phyloP scores from a whole-genome alignment of 1,284 basidiomycete species.

The Trichosporon ovoides region DNA sequence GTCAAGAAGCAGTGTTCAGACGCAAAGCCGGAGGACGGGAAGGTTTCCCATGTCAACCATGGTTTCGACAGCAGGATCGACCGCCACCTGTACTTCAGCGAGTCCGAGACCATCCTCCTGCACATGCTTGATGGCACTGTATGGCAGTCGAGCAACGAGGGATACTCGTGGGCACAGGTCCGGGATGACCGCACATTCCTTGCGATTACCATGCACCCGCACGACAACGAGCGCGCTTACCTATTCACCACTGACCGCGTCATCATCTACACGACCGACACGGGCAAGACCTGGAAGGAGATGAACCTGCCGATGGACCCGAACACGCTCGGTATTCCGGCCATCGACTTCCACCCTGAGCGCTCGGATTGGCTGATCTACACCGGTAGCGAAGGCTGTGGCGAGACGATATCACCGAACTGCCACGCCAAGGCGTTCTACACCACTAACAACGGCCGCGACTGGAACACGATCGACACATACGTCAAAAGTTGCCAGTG shows the following conservation, averaged over 20 bases:
- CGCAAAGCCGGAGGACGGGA: constrained; percentile 70
- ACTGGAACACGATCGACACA: constrained; percentile 71
- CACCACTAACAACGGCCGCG: constrained; percentile 68
- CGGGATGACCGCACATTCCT: constrained; percentile 63
- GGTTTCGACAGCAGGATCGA: constrained; percentile 65
- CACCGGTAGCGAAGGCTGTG: constrained; percentile 71
- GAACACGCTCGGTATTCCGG: constrained; percentile 69
- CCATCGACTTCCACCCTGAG: constrained; percentile 81
- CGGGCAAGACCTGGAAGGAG: constrained; percentile 67
- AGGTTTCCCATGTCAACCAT: constrained; percentile 52
- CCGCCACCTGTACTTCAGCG: constrained; percentile 66
- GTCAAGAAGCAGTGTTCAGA: constrained; percentile 55
- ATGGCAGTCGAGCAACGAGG: constrained; percentile 93
- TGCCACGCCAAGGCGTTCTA: constrained; percentile 73
- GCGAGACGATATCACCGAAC: constrained; percentile 40
- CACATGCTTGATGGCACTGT: constrained; percentile 70
- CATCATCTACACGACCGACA: constrained; percentile 77
- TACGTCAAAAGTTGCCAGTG: constrained; percentile 92
- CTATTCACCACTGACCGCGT: constrained; percentile 67
- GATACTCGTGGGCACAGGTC: constrained; percentile 78
- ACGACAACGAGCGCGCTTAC: constrained; percentile 75
- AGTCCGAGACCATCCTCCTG: constrained; percentile 70
- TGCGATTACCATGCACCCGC: constrained; percentile 78
- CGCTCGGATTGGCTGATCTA: constrained; percentile 81
- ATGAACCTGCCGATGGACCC: constrained; percentile 62